These are phyloP conservation scores for Geranomyces michiganensis DNA, from an alignment of 192 early-diverging fungal species.

Conservation along the genomic window DNA sequence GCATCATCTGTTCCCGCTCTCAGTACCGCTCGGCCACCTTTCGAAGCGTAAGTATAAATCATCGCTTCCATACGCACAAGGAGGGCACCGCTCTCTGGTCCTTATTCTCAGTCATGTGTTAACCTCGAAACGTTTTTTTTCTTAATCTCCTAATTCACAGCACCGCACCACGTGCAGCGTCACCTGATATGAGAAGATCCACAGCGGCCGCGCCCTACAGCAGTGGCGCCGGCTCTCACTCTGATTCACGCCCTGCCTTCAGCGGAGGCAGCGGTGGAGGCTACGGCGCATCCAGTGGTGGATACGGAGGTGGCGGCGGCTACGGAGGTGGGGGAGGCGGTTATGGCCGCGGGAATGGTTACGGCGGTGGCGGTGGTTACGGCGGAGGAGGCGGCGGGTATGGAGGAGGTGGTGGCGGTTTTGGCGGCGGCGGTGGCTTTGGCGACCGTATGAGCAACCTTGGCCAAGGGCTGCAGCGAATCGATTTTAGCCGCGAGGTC, in stretches of 20 bases:
- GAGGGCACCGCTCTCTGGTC: too few species aligned
- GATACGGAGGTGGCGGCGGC: slow-evolving; percentile 7
- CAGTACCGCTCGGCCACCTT: too few species aligned
- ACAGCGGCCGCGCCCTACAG: too few species aligned
- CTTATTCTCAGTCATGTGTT: too few species aligned
- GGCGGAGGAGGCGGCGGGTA: slow-evolving; percentile 41
- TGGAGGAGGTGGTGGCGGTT: slow-evolving; percentile 52
- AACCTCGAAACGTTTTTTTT: too few species aligned
- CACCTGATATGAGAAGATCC: too few species aligned
- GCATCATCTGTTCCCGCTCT: too few species aligned
- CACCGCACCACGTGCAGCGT: too few species aligned
- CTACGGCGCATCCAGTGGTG: neutral
- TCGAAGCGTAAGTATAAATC: too few species aligned
- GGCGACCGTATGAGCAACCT: slow-evolving; percentile 51
- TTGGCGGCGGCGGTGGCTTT: slow-evolving; percentile 40
- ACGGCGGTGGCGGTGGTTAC: slow-evolving; percentile 40
- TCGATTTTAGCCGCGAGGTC: slow-evolving; percentile 67
- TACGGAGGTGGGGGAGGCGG: neutral
- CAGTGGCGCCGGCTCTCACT: neutral
- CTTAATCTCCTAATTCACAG: too few species aligned
- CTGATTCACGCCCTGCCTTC: neutral
- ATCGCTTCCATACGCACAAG: too few species aligned
- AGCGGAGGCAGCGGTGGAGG: neutral
- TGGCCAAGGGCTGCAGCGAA: slow-evolving; percentile 55
- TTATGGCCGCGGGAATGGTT: slow-evolving; percentile 24